Evolutionary conservation across 2,329 filamentous ascomycete species (phyloP), one percentile per base, ranked within the genome.

Genomic region (Calonectria multiphialidica): DNA sequence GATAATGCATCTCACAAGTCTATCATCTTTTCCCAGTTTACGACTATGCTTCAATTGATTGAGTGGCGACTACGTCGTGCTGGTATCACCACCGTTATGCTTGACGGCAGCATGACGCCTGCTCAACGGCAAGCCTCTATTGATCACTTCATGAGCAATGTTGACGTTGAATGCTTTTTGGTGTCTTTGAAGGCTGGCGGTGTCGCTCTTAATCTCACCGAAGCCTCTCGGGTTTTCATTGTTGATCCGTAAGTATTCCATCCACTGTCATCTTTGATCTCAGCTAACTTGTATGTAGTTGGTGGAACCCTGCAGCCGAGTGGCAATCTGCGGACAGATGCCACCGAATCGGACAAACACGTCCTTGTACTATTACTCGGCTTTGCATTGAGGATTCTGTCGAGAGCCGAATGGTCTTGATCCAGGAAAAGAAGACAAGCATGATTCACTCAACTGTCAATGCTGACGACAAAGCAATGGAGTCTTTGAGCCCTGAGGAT

Each of bases 291-390:
- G 71, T 37, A 73, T 42, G n/a, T 76, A 95, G 94, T 77, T 98
- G 97, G 97, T 99, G 97, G 97, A 98, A 98, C 78, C 97, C 97
- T n/a, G 96, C 96, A n/a, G 96, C 96, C 0, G 97, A 99, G 85
- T 99, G 97, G 97, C 97, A 99, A 85, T 97, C 94, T 73, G 97
- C 97, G 3, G 97, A 99, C 82, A 91, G 94, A 75, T 95, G 94
- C 81, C 97, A 98, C 84, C 95, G 97, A 68, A 99, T 98, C 77
- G 97, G 97, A 37, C 97, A 99, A 86, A 94, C 93, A 57, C 93
- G 97, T 9, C 96, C 96, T 33, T 98, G 97, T 82, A 95, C 95
- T 42, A 98, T 99, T 78, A 98, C 96, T 1, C 92, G 97, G 33
- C 90, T 99, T 13, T 97, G 95, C 81, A 98, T 99, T 74, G 96